Conservation (phyloP, 140 eudicot genomes). For the Bidens hawaiensis region DNA sequence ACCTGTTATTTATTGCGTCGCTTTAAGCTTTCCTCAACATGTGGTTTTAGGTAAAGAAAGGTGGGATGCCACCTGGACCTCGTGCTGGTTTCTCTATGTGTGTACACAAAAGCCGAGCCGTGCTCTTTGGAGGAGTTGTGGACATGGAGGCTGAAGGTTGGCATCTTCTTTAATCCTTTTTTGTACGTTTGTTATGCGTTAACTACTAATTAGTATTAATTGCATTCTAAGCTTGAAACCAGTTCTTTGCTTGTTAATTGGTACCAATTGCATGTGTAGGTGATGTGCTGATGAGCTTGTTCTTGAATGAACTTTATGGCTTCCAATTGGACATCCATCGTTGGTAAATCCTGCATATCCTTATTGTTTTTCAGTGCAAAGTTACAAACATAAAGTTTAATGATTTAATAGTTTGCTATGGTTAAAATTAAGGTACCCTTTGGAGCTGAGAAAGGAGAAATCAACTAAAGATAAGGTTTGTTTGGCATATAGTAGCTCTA, state of each 20-base stretch:
- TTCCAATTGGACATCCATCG: constrained; percentile 91
- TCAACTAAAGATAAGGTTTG: constrained; percentile 82
- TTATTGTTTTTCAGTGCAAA: neutral
- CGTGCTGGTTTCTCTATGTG: constrained; percentile 98
- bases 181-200: constrained; percentile 2
- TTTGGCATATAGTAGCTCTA: constrained; percentile 13
- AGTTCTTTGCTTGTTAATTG: constrained; percentile 8
- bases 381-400: neutral
- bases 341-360: constrained; percentile 50
- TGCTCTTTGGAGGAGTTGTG: constrained; percentile 94
- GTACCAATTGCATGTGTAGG: constrained; percentile 41
- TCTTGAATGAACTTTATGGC: constrained; percentile 87
- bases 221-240: neutral
- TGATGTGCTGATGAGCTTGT: constrained; percentile 92
- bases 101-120: constrained; percentile 87
- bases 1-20: neutral
- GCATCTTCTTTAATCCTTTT: constrained; percentile 2
- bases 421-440: constrained; percentile 60
- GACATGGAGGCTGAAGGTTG: constrained; percentile 95
- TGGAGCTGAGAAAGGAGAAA: constrained; percentile 96
- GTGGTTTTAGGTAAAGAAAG: constrained; percentile 72
- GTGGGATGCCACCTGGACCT: constrained; percentile 99
- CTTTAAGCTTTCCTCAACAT: constrained; percentile 8
- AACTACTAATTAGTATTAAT: neutral
- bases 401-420: constrained; percentile 4